These are phyloP conservation scores for Podospora pseudocomata DNA, from an alignment of 495 filamentous ascomycete species.

Conservation along the genomic window DNA sequence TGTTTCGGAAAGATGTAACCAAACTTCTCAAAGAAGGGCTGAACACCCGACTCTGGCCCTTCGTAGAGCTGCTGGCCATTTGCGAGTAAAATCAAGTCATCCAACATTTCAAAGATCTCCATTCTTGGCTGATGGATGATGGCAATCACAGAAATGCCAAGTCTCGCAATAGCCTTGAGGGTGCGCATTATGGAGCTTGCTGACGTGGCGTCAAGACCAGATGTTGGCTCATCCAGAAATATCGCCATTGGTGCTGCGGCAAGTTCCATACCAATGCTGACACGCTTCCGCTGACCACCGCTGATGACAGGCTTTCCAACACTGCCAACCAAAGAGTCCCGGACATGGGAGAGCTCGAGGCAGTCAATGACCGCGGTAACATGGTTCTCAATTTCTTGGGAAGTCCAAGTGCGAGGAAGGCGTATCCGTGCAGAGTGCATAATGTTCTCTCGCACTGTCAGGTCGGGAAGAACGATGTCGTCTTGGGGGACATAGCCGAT, in stretches of 20 bases:
- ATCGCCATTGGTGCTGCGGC: conserved; percentile 63
- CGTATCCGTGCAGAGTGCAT: conserved; percentile 51
- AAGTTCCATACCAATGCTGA: conserved; percentile 57
- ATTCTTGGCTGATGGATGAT: conserved; percentile 46
- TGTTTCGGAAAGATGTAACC: conserved; percentile 43
- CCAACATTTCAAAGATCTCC: conserved; percentile 48
- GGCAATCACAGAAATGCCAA: conserved; percentile 46
- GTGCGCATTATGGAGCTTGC: conserved; percentile 58
- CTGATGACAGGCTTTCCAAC: conserved; percentile 45
- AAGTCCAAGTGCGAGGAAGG: conserved; percentile 41
- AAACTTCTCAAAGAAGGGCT: conserved; percentile 42
- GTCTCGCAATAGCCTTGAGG: conserved; percentile 41
- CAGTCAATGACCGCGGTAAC: conserved; percentile 46
- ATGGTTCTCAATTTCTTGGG: conserved; percentile 37
- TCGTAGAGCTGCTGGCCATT: conserved; percentile 45
- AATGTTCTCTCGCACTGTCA: conserved; percentile 53
- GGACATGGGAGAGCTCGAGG: conserved; percentile 43
- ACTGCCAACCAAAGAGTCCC: conserved; percentile 42
- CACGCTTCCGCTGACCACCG: conserved; percentile 49
- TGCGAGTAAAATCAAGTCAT: conserved; percentile 44
- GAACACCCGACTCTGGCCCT: conserved; percentile 35
- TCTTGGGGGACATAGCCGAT: conserved; percentile 56
- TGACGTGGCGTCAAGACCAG: conserved; percentile 60
- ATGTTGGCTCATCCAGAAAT: conserved; percentile 64
- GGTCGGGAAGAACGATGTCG: conserved; percentile 47